These are phyloP conservation scores for Claviceps purpurea DNA, from an alignment of 2,329 filamentous ascomycete species.

Conservation along the genomic window DNA sequence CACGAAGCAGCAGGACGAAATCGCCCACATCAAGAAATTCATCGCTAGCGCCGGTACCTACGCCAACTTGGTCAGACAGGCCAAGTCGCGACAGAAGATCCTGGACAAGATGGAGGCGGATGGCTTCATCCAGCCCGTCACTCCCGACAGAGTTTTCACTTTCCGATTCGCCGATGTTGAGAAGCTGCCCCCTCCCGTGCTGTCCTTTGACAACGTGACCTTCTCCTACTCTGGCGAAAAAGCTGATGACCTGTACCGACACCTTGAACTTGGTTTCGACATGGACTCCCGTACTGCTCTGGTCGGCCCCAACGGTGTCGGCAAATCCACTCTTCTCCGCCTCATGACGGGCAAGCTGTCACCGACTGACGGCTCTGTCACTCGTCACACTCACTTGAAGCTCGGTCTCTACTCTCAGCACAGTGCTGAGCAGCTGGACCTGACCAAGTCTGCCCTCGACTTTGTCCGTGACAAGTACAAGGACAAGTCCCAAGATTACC, in stretches of 20 bases:
- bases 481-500: conserved; percentile 86
- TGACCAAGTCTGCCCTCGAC: conserved; percentile 94
- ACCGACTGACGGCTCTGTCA: conserved; percentile 68
- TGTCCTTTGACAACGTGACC: conserved; percentile 93
- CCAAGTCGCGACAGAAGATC: conserved; percentile 99
- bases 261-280: conserved; percentile 96
- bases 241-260: conserved; percentile 87
- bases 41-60: conserved; percentile 99
- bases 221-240: conserved; percentile 91
- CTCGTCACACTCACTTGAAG: conserved; percentile 95
- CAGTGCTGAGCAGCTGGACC: conserved; percentile 93
- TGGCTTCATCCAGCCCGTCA: conserved; percentile 89
- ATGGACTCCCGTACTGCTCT: conserved; percentile 98
- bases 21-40: conserved; percentile 99
- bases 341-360: conserved; percentile 94
- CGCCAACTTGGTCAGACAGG: conserved; percentile 96
- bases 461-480: conserved; percentile 94
- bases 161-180: conserved; percentile 98
- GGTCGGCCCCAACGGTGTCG: conserved; percentile 96
- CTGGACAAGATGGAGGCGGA: conserved; percentile 99
- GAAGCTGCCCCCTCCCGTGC: conserved; percentile 93
- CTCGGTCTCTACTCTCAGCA: conserved; percentile 97
- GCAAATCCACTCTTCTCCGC: conserved; percentile 90
- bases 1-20: conserved; percentile 97
- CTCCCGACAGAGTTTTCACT: conserved; percentile 75